Evolutionary conservation across 331 rosid species (phyloP).

Genomic region (Acacia pycnantha): DNA sequence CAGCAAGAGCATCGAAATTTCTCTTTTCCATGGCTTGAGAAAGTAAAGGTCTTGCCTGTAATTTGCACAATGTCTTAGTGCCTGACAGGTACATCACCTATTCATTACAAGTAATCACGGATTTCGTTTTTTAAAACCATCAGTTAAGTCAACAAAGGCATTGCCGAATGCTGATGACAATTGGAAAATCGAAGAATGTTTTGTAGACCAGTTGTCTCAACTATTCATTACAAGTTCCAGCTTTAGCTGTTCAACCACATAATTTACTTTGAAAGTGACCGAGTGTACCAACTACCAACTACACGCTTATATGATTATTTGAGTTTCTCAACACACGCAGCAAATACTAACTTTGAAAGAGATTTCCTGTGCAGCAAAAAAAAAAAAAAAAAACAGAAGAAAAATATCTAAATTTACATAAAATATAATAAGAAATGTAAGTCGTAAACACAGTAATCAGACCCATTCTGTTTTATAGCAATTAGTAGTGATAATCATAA

Average conservation of each 20-base stretch:
- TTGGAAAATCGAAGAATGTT: background rate
- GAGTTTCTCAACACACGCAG: background rate
- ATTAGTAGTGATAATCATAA: background rate
- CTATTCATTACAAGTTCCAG: background rate
- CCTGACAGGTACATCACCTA: background rate
- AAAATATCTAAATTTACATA: background rate
- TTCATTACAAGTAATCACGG: background rate
- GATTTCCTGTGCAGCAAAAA: background rate
- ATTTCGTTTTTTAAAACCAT: background rate
- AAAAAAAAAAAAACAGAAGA: background rate
- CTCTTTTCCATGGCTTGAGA: conserved; percentile 45
- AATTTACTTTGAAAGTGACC: conserved; percentile 7
- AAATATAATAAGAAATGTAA: background rate
- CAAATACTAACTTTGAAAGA: background rate
- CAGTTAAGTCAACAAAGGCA: background rate
- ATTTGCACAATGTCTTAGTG: conserved; percentile 6
- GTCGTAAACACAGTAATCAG: background rate
- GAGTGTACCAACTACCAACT: background rate
- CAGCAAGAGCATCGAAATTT: conserved; percentile 44
- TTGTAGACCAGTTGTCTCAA: background rate
- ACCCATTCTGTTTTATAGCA: background rate
- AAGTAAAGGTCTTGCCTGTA: conserved; percentile 72
- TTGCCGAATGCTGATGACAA: background rate
- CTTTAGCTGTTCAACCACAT: conserved; percentile 1
- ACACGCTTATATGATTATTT: background rate